Conservation (phyloP, 1,139 yeast genomes). For the Scheffersomyces stambukii region DNA sequence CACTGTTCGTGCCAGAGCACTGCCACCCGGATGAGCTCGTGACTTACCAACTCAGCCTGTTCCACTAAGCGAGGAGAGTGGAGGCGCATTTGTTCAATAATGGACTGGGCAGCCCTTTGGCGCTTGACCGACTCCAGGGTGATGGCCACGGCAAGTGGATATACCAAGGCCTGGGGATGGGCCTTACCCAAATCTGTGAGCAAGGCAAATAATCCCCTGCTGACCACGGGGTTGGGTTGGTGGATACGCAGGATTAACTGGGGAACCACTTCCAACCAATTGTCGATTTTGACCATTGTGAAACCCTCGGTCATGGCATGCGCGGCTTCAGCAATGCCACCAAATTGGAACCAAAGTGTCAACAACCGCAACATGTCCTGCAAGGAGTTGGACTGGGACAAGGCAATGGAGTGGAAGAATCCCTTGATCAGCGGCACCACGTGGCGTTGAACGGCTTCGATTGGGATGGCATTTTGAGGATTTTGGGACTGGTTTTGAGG, state of each 20-base stretch:
- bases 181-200: conserved; percentile 87
- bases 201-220: conserved; percentile 73
- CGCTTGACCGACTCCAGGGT: conserved; percentile 89
- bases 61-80: conserved; percentile 84
- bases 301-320: conserved; percentile 90
- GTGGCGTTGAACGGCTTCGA: conserved; percentile 71
- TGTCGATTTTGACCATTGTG: conserved; percentile 81
- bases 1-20: conserved; percentile 97
- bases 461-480: conserved; percentile 31
- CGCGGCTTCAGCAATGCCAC: conserved; percentile 89
- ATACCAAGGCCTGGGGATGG: conserved; percentile 95
- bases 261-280: conserved; percentile 94
- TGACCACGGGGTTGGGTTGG: conserved; percentile 85
- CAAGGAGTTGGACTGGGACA: conserved; percentile 80
- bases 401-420: conserved; percentile 88
- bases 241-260: conserved; percentile 95
- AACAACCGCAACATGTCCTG: conserved; percentile 89
- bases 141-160: conserved; percentile 93
- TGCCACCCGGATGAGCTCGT: conserved; percentile 89
- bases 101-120: conserved; percentile 86
- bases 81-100: conserved; percentile 86
- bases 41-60: conserved; percentile 92
- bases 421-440: conserved; percentile 95
- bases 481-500: conserved; percentile 11
- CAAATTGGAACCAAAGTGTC: conserved; percentile 94